A percentile compares a stretch with the other conserved stretches of the same genome.
Evolutionary conservation across 345 rosid species (phyloP).

Genomic region (Noccaea bulbosa): DNA sequence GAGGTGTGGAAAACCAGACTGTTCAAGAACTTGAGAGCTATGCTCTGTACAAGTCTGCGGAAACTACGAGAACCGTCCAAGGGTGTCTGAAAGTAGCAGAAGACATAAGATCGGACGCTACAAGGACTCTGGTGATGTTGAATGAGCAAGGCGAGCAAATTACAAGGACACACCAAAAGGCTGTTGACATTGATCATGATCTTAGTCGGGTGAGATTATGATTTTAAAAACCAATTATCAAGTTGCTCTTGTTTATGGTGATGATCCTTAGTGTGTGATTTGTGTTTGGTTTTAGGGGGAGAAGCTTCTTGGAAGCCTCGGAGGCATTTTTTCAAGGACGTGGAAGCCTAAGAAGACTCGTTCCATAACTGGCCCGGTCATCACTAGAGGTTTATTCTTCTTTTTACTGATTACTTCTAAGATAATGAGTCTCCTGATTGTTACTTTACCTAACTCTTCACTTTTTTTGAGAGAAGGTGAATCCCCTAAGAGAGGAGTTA

Average conservation of each 20-base stretch:
- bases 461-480: conserved; percentile 13
- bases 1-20: conserved; percentile 82
- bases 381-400: conserved; percentile 58
- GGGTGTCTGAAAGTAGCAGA: conserved; percentile 84
- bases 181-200: conserved; percentile 77
- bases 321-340: conserved; percentile 78
- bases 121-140: conserved; percentile 72
- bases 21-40: conserved; percentile 83
- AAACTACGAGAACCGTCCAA: conserved; percentile 75
- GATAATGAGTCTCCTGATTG: conserved; percentile 7
- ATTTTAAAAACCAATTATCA: background rate
- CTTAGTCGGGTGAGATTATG: conserved; percentile 72
- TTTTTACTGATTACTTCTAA: background rate
- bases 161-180: conserved; percentile 59
- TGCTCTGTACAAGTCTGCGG: conserved; percentile 81
- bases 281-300: conserved; percentile 71
- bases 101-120: conserved; percentile 80
- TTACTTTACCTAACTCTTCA: conserved; percentile 6
- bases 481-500: conserved; percentile 54
- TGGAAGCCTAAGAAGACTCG: conserved; percentile 94
- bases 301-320: conserved; percentile 89
- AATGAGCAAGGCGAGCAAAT: conserved; percentile 91
- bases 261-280: conserved; percentile 8
- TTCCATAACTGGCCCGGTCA: conserved; percentile 64
- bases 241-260: background rate